These are phyloP conservation scores for Clonostachys solani DNA, from an alignment of 2,329 filamentous ascomycete species.

Conservation along the genomic window DNA sequence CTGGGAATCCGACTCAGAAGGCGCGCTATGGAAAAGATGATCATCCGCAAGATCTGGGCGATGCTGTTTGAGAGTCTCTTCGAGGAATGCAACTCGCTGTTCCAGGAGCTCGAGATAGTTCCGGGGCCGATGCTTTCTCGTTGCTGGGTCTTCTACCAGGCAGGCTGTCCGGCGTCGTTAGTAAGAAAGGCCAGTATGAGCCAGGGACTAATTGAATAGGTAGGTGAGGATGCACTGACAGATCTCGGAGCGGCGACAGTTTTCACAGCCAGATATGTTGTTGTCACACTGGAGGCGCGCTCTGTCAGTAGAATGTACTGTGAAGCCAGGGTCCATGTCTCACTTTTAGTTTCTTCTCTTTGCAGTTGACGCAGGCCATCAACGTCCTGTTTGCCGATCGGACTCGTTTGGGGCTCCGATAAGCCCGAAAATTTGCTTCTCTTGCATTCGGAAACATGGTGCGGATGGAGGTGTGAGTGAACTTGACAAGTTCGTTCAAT, in stretches of 20 bases:
- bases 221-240: neutral
- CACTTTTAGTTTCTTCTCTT: neutral
- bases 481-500: no score
- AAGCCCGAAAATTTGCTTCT: no score
- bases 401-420: no score
- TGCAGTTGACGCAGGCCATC: neutral
- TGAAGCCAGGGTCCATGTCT: no score
- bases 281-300: neutral
- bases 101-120: constrained; percentile 22
- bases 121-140: constrained; percentile 15
- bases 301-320: no score
- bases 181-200: neutral
- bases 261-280: neutral
- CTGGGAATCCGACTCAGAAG: no score
- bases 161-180: constrained; percentile 5
- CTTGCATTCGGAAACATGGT: no score
- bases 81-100: constrained; percentile 14
- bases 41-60: no score
- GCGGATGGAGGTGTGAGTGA: no score
- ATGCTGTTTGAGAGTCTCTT: constrained; percentile 2
- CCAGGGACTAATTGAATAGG: neutral
- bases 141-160: constrained; percentile 17
- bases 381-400: no score
- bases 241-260: neutral
- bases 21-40: no score